A percentile compares a stretch with the other conserved stretches of the same genome.
phyloP scores from a whole-genome alignment of 2,329 filamentous ascomycete genomes.

The Aspergillus novofumigatus region DNA sequence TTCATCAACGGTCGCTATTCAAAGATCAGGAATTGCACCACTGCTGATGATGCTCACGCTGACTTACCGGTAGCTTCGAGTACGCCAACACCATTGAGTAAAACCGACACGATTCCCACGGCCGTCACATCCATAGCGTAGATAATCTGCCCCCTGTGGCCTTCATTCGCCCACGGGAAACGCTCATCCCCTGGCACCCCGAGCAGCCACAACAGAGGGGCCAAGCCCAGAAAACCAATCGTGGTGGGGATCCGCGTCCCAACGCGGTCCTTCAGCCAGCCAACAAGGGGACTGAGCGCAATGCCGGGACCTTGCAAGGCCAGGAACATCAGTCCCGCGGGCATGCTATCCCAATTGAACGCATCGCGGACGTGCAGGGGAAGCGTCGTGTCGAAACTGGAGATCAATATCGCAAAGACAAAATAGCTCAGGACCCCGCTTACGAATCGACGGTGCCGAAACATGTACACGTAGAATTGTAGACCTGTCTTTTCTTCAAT shows the following conservation, averaged over 20 bases:
- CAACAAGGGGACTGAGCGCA: slow-evolving; percentile 57
- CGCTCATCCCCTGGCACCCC: slow-evolving; percentile 25
- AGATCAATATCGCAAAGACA: slow-evolving; percentile 48
- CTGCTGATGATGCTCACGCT: not conserved
- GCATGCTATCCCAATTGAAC: slow-evolving; percentile 53
- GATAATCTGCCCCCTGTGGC: slow-evolving; percentile 15
- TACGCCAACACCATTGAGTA: slow-evolving; percentile 25
- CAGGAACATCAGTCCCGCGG: slow-evolving; percentile 54
- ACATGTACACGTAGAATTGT: slow-evolving; percentile 34
- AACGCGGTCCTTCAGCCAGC: slow-evolving; percentile 36
- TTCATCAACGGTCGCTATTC: slow-evolving; percentile 18
- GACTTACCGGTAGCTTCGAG: slow-evolving; percentile 28
- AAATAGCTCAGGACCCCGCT: slow-evolving; percentile 42
- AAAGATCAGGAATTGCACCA: not conserved
- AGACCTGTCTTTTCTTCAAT: slow-evolving; percentile 4
- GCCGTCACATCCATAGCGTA: slow-evolving; percentile 17
- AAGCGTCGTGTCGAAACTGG: slow-evolving; percentile 53
- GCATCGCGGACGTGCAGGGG: slow-evolving; percentile 51
- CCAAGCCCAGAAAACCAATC: slow-evolving; percentile 21
- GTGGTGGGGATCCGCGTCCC: slow-evolving; percentile 23
- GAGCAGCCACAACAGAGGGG: slow-evolving; percentile 23
- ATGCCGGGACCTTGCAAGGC: slow-evolving; percentile 54
- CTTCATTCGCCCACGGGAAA: slow-evolving; percentile 21
- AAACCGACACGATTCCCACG: slow-evolving; percentile 20
- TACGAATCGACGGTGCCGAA: slow-evolving; percentile 40